Evolutionary conservation across 2,329 filamentous ascomycete genomes (phyloP), one percentile per base, ranked within the genome.

Genomic region (Aspergillus sp.): DNA sequence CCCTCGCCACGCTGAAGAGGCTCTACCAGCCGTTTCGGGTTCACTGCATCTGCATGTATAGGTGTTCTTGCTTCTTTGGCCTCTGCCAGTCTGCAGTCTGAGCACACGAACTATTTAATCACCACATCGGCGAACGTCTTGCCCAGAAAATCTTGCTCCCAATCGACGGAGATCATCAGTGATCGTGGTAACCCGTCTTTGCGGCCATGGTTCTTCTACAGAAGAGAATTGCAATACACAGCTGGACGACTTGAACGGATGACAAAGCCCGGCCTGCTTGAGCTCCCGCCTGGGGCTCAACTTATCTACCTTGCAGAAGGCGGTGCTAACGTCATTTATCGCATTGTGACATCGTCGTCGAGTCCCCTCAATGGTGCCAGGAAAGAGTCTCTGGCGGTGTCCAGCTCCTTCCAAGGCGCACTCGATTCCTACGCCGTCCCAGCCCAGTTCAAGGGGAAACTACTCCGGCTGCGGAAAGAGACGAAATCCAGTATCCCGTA

Each of bases 311-410:
- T 84, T 9, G 79, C 78, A 20, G 89, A 94, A 69, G 89, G 89
- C 20, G 86, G 88, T 20, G 88, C 89, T 49, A 93, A 94, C 68
- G 81, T 87, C 47, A 86, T 92, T 57, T 91, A 89, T 64, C 80
- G 80, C 59, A 78, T 88, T 51, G 73, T 75, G 43, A 55, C 78
- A 2, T 40, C 74, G 43, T 55, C 78, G 3, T 42, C 52, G 59
- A 68, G 49, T 41, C 58, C 54, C 11, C 58, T 55, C 23, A 60
- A 53, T 31, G 45, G 44, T 56, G 66, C 34, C 58, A 68, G 55
- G 70, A 70, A 59, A 34, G 60, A 60, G 21, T 47, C 54, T 45
- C 25, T 49, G 11, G 45, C 49, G 50, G 55, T 57, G 36, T 54
- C 60, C 47, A 49, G 19, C 20, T 16, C 43, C 23, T 55, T 53